Evolutionary conservation across 1,139 yeast genomes (phyloP).

Genomic region (Geotrichum europaeum): DNA sequence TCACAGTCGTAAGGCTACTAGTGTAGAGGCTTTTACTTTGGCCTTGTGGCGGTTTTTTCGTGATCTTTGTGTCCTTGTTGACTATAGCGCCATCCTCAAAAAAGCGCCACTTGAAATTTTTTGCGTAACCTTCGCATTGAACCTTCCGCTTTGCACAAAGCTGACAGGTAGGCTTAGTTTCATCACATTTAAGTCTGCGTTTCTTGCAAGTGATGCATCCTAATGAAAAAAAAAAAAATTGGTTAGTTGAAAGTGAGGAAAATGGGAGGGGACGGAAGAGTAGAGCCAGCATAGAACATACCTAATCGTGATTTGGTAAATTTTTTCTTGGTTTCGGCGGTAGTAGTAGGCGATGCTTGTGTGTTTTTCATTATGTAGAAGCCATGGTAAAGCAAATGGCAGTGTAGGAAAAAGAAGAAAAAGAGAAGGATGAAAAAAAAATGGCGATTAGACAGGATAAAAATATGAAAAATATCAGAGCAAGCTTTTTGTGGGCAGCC

Average conservation of each 20-base stretch:
- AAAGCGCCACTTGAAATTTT: constrained; percentile 57
- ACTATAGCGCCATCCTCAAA: constrained; percentile 33
- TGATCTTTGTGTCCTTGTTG: constrained; percentile 25
- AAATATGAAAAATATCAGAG: not conserved
- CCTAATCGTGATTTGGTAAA: constrained; percentile 16
- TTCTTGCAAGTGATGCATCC: constrained; percentile 56
- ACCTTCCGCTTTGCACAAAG: constrained; percentile 41
- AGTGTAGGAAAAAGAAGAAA: not conserved
- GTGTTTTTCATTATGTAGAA: not conserved
- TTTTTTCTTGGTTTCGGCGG: constrained; percentile 4
- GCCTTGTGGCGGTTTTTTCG: not conserved
- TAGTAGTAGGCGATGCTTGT: not conserved
- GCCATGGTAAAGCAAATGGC: not conserved
- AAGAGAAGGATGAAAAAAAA: not conserved
- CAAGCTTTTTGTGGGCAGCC: not conserved
- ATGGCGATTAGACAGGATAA: not conserved
- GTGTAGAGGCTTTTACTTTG: not conserved
- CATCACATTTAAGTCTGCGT: constrained; percentile 54
- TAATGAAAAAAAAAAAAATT: not conserved
- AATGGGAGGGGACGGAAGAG: not conserved
- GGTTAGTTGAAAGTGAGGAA: not conserved
- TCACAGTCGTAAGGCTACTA: not conserved
- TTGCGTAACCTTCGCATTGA: constrained; percentile 58
- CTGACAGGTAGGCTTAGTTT: constrained; percentile 47
- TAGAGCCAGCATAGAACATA: not conserved